These are phyloP conservation scores for Anisodus tanguticus DNA, from an alignment of 257 asterid species.

Conservation along the genomic window DNA sequence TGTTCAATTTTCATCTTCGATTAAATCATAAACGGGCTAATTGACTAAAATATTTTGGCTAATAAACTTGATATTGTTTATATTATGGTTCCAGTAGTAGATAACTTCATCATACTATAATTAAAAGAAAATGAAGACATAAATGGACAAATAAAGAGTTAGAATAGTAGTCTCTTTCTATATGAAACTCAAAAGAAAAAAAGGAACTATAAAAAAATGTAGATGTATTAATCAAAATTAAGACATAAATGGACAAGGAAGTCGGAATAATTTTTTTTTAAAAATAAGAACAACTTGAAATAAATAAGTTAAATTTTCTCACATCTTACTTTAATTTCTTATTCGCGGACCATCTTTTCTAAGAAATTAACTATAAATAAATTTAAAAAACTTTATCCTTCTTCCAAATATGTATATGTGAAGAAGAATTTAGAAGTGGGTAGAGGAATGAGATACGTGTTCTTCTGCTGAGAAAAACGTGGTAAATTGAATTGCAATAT, in stretches of 20 bases:
- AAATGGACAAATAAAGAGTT: not conserved
- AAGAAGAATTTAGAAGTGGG: not conserved
- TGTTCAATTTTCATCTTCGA: not conserved
- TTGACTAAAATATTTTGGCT: too few species aligned
- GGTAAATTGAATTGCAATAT: not conserved
- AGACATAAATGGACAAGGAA: not conserved
- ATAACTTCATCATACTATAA: too few species aligned
- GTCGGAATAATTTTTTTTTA: not conserved
- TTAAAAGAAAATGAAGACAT: too few species aligned
- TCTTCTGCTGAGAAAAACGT: not conserved
- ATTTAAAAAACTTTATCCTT: too few species aligned
- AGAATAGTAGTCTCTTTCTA: not conserved
- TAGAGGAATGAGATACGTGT: constrained; percentile 13
- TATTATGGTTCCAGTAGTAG: too few species aligned
- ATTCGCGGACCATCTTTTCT: too few species aligned
- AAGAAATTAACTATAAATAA: too few species aligned
- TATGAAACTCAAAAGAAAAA: not conserved
- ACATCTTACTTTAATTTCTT: not conserved
- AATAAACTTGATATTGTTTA: too few species aligned
- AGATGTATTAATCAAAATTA: not conserved
- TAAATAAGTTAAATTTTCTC: not conserved
- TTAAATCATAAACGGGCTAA: not conserved
- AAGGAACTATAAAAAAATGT: not conserved
- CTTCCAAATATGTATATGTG: too few species aligned
- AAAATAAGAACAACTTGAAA: not conserved